These are phyloP conservation scores for Stephania yunnanensis DNA, from an alignment of 164 flowering plant species.

Conservation along the genomic window DNA sequence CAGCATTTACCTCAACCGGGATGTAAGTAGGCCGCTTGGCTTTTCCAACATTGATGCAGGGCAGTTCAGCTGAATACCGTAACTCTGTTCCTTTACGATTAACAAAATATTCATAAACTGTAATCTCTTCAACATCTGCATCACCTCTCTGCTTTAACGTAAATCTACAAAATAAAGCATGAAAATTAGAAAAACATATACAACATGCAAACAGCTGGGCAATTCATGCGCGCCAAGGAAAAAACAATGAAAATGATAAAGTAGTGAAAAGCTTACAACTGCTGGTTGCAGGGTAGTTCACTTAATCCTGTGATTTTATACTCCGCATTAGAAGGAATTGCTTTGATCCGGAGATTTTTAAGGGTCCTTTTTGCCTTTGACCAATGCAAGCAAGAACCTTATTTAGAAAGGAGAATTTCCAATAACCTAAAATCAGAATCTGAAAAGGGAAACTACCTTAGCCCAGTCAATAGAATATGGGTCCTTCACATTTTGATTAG, in stretches of 20 bases:
- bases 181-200: neutral
- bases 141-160: conserved; percentile 36
- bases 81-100: conserved; percentile 33
- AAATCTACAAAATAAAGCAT: conserved; percentile 34
- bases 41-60: conserved; percentile 70
- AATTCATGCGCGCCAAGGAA: neutral
- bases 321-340: conserved; percentile 46
- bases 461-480: conserved; percentile 66
- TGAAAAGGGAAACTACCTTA: conserved; percentile 38
- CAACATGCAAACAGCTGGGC: neutral
- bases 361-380: conserved; percentile 67
- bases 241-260: neutral
- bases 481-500: conserved; percentile 66
- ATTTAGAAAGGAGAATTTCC: neutral
- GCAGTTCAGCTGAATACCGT: conserved; percentile 38
- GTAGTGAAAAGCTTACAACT: conserved; percentile 35
- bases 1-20: conserved; percentile 48
- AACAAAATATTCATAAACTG: conserved; percentile 61
- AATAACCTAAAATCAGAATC: neutral
- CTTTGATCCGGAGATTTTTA: conserved; percentile 67
- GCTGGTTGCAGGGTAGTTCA: conserved; percentile 58
- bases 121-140: conserved; percentile 33
- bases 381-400: neutral
- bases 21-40: conserved; percentile 58
- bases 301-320: conserved; percentile 84